A percentile compares a stretch with the other conserved stretches of the same genome.
These are phyloP conservation scores for Cordyceps javanica DNA, from an alignment of 2,329 filamentous ascomycete genomes.

Conservation along the genomic window DNA sequence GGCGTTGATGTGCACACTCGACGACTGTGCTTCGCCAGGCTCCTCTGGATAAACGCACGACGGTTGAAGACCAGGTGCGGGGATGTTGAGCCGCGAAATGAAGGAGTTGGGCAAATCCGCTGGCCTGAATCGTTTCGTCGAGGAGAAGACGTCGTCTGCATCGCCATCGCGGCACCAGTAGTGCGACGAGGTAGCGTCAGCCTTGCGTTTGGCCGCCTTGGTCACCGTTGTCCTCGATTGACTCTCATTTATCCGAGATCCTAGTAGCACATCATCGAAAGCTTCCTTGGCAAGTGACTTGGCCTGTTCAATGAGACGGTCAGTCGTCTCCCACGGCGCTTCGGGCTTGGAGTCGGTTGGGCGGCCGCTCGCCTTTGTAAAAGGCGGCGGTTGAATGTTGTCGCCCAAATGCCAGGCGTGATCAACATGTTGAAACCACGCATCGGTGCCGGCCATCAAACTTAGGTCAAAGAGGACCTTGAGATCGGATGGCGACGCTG, in stretches of 20 bases:
- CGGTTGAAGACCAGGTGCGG: background rate
- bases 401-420: background rate
- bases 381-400: too few species aligned
- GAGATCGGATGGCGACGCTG: conserved; percentile 22
- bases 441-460: conserved; percentile 27
- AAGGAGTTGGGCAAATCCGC: background rate
- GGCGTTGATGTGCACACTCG: background rate
- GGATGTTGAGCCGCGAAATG: background rate
- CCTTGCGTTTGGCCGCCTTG: background rate
- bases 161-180: background rate
- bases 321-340: conserved; percentile 1
- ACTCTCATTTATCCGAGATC: background rate
- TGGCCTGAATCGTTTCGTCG: background rate
- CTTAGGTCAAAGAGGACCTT: conserved; percentile 24
- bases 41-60: background rate
- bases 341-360: too few species aligned
- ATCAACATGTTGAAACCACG: background rate
- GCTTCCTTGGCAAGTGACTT: conserved; percentile 23
- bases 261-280: conserved; percentile 11
- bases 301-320: conserved; percentile 24
- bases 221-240: background rate
- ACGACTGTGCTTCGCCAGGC: background rate
- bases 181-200: background rate
- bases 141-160: background rate
- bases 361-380: background rate